Evolutionary conservation across 257 asterid genomes (phyloP).

Genomic region (Solanum sitiens): DNA sequence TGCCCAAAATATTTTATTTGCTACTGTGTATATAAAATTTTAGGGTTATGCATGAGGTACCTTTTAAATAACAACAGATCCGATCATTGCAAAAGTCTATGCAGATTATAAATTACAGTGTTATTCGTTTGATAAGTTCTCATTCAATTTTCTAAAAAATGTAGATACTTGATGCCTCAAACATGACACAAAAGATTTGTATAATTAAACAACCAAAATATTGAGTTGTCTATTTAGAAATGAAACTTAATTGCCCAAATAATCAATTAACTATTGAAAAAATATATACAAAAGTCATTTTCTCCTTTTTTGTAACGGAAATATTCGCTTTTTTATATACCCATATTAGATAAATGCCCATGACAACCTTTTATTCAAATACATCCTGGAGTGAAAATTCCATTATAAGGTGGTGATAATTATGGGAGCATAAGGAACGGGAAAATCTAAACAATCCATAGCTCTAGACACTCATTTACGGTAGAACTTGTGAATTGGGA

Average conservation of each 20-base stretch:
- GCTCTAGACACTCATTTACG: not conserved
- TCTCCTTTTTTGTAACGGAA: not conserved
- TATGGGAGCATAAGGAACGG: not conserved
- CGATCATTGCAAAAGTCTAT: not conserved
- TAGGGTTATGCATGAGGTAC: not conserved
- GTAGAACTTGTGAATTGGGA: not conserved
- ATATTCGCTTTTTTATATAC: too few relatives aligned
- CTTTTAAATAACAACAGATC: not conserved
- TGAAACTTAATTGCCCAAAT: not conserved
- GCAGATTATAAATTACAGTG: not conserved
- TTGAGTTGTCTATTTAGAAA: not conserved
- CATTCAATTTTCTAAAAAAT: not conserved
- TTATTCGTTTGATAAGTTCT: not conserved
- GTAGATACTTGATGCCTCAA: not conserved
- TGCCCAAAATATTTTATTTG: not conserved
- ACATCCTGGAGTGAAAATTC: not conserved
- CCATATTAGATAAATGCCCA: not conserved
- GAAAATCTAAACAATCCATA: not conserved
- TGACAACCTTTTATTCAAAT: not conserved
- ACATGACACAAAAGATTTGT: not conserved
- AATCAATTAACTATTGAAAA: not conserved
- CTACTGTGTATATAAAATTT: not conserved
- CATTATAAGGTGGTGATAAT: not conserved
- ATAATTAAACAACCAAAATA: not conserved
- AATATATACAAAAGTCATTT: not conserved